phyloP scores from a whole-genome alignment of 73 alveolate species.

The Uronychia binucleata region DNA sequence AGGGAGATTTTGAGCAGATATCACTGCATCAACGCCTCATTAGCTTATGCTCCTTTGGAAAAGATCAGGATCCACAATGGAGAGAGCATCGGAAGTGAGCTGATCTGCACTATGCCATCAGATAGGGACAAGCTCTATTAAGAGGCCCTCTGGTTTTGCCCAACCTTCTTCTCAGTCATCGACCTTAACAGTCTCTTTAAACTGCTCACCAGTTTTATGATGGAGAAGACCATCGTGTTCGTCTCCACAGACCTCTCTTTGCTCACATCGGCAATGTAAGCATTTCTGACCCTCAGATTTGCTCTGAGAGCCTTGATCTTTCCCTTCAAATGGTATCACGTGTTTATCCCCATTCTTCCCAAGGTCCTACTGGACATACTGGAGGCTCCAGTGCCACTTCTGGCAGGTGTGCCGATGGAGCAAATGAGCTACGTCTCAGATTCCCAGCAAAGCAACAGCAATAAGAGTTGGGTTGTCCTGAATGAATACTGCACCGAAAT shows the following conservation, averaged over 20 bases:
- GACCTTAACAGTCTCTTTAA: slow-evolving; percentile 36
- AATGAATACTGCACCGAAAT: not conserved
- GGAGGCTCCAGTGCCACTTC: slow-evolving; percentile 76
- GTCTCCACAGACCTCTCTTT: slow-evolving; percentile 52
- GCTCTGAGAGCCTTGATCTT: slow-evolving; percentile 56
- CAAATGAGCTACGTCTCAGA: not conserved
- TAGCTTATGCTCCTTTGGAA: not conserved
- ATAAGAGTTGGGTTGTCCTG: not conserved
- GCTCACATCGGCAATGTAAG: slow-evolving; percentile 43
- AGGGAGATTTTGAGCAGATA: not conserved
- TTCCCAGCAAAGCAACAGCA: not conserved
- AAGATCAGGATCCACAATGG: not conserved
- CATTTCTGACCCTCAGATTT: not conserved
- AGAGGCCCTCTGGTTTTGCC: slow-evolving; percentile 56
- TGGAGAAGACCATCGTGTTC: slow-evolving; percentile 72
- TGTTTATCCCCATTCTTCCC: slow-evolving; percentile 67
- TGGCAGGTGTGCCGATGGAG: slow-evolving; percentile 48
- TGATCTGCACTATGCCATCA: not conserved
- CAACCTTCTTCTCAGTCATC: slow-evolving; percentile 57
- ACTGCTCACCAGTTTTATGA: slow-evolving; percentile 49
- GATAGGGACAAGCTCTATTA: not conserved
- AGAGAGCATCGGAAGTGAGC: not conserved
- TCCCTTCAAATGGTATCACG: slow-evolving; percentile 76
- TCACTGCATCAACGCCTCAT: not conserved
- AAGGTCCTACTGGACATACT: slow-evolving; percentile 56